Base-by-base conservation (phyloP, 2,329 filamentous ascomycete species). In the Penicillium sp. region DNA sequence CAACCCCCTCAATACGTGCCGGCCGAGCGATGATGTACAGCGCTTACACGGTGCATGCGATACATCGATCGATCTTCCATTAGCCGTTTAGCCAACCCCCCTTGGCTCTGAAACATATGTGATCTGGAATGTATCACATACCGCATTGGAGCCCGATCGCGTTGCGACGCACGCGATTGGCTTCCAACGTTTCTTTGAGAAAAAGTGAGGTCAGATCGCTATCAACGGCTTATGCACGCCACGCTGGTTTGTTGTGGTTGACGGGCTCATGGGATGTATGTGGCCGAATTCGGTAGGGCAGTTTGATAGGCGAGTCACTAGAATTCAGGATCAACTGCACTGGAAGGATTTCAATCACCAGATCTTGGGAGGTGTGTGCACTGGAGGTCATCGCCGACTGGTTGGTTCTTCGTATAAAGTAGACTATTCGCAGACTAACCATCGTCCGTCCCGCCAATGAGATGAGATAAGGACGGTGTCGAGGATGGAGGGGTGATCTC, bases 141-240 rank as follows among this genome's bases (percentile, higher is more conserved):
- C n/a, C 10, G 18, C 16, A 11, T 9, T 8, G 21, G 22, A 50
- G 13, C 8, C 40, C 48, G 46, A 46, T 50, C 4, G 39, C 38
- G 24, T 31, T 24, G 29, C 21, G 11, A 2, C 5, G 11, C 21
- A 50, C 31, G 47, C 38, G 39, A 44, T 22, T 44, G 13, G 27
- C 27, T 21, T n/a, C 18, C 18, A 18, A 40, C 39, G 47, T 50
- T 50, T 42, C 24, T 4, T 13, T n/a, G 32, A 11, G 3, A 29
- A 34, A 18, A 48, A 41, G 18, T 48, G 50, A 43, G 44, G 48
- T 48, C 50, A 49, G 50, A 53, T 42, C 45, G 14, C 24, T 14
- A 21, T 21, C 39, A 53, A 53, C 50, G 50, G 50, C 50, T 43
- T 43, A 48, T 53, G 45, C 50, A 44, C 22, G 50, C 50, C 50